Evolutionary conservation across 2,329 filamentous ascomycete genomes (phyloP), one percentile per base, ranked within the genome.

Genomic region (Diaporthe destruens): DNA sequence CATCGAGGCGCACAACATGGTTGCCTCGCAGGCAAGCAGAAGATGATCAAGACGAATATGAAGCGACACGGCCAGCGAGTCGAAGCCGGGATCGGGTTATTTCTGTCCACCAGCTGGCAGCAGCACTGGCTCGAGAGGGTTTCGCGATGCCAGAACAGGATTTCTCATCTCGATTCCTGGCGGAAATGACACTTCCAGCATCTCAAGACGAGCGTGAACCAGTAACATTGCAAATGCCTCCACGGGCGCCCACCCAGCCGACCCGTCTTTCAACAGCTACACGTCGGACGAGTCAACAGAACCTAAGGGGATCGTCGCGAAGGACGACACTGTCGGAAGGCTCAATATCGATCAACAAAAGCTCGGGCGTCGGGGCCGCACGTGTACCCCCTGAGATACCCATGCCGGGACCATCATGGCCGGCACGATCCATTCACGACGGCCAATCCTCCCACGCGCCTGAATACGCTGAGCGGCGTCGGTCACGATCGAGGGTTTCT

Each of bases 311-410:
- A 20, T 66, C 61, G n/a, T 53, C 61, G 18, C 12, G 61, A 14
- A 66, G 61, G 32, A 66, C 61, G n/a, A 66, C 44, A 4, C 18
- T 66, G 11, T 66, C 61, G 1, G 61, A 66, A 53, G 61, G 61
- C 6, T 66, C 61, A 20, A 53, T 47, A 8, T 18, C 53, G 32
- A 25, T 66, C 44, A 66, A 36, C 8, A 66, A 53, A 9, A 53
- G 44, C 14, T 39, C 61, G 14, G 29, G 32, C 1, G 6, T 25
- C 4, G 61, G 32, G 53, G 61, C 61, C 25, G 32, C 44, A 25
- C 47, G 61, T 11, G 14, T 53, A 32, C 32, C 61, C 14, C 2
- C 47, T 14, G 47, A 53, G 20, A 16, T 29, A n/a, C 61, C 39
- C 32, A 66, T 39, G 61, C 29, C n/a, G 12, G n/a, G 12, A 5